phyloP scores from a whole-genome alignment of 2,329 filamentous ascomycete species.

The Xenosphaeropsis pyriputrescens region DNA sequence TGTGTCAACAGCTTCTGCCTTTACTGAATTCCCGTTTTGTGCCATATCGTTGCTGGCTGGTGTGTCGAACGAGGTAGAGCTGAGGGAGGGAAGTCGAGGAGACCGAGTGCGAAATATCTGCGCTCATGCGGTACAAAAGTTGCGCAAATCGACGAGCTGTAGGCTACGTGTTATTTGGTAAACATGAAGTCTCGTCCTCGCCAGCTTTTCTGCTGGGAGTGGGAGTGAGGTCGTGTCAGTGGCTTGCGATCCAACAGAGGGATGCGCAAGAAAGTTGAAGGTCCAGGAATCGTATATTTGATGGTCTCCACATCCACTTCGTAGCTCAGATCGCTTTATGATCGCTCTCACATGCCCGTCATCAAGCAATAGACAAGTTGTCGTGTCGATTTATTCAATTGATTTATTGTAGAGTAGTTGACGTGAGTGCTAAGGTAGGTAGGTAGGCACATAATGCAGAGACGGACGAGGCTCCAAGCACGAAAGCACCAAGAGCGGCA shows the following conservation, averaged over 20 bases:
- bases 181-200: background rate
- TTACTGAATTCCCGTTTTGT: constrained; percentile 12
- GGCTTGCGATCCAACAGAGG: background rate
- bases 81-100: background rate
- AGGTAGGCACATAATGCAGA: too few relatives aligned
- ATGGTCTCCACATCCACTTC: too few relatives aligned
- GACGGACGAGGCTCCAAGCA: too few relatives aligned
- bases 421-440: too few relatives aligned
- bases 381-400: too few relatives aligned
- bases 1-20: constrained; percentile 14
- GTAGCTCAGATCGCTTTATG: too few relatives aligned
- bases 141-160: constrained; percentile 1
- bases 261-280: too few relatives aligned
- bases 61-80: background rate
- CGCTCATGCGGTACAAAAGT: background rate
- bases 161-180: constrained; percentile 1
- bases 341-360: too few relatives aligned
- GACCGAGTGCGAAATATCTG: background rate
- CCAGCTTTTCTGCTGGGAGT: background rate
- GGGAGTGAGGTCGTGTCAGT: background rate
- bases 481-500: too few relatives aligned
- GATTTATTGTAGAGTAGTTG: too few relatives aligned
- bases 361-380: too few relatives aligned
- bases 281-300: too few relatives aligned
- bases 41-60: constrained; percentile 11